A percentile compares a stretch with the other conserved stretches of the same genome.
These are phyloP conservation scores for Inonotus hispidus DNA, from an alignment of 1,284 basidiomycete species.

Conservation along the genomic window DNA sequence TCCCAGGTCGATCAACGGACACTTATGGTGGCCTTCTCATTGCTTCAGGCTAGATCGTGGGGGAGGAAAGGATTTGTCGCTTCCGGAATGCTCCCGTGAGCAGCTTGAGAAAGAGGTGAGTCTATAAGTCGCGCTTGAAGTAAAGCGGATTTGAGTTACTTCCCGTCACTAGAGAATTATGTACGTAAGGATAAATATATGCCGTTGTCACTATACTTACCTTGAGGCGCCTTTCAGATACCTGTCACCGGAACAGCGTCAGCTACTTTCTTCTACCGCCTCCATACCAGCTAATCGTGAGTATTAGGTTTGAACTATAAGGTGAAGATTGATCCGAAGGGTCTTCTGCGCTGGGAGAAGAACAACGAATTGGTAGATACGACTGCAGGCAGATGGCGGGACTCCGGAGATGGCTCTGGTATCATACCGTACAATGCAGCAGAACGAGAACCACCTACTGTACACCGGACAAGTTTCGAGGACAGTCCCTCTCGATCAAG, in stretches of 20 bases:
- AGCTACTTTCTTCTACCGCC: slow-evolving; percentile 17
- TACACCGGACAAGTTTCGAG: slow-evolving; percentile 26
- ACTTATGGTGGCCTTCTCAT: neutral
- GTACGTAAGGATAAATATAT: slow-evolving; percentile 22
- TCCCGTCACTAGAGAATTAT: slow-evolving; percentile 33
- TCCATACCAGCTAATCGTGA: neutral
- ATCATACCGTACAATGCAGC: slow-evolving; percentile 43
- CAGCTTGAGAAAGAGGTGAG: slow-evolving; percentile 62
- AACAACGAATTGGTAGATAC: slow-evolving; percentile 63
- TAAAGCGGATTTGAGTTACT: neutral
- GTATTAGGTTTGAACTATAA: slow-evolving; percentile 59
- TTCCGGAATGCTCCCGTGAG: slow-evolving; percentile 62
- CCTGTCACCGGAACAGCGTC: slow-evolving; percentile 63
- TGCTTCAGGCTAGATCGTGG: slow-evolving; percentile 63
- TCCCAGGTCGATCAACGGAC: neutral
- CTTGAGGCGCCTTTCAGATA: slow-evolving; percentile 37
- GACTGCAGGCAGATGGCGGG: slow-evolving; percentile 56
- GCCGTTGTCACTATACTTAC: neutral
- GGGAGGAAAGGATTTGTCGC: slow-evolving; percentile 56
- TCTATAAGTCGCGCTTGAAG: neutral
- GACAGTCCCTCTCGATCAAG: slow-evolving; percentile 14
- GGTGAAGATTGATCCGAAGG: slow-evolving; percentile 55
- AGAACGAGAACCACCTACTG: slow-evolving; percentile 12
- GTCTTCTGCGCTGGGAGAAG: slow-evolving; percentile 65
- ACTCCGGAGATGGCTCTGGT: slow-evolving; percentile 51